Percentiles rank a stretch among this genome's conserved stretches.
Evolutionary conservation across 805 yeast genomes (phyloP).

Genomic region (Wickerhamomyces sydowiorum): DNA sequence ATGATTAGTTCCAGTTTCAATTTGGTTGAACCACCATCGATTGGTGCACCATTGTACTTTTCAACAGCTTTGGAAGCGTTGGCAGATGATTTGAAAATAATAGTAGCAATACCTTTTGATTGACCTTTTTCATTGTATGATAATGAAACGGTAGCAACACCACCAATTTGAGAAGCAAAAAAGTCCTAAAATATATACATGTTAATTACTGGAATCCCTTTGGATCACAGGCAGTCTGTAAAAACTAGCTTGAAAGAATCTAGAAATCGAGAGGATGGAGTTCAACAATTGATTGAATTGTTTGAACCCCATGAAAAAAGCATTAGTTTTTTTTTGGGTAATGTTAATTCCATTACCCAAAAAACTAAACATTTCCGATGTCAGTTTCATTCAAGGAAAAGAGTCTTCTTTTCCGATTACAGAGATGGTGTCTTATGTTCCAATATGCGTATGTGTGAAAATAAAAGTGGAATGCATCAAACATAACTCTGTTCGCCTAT

Average conservation of each 20-base stretch:
- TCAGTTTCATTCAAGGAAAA: neutral
- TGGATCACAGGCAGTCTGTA: too few relatives aligned
- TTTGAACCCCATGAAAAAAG: too few relatives aligned
- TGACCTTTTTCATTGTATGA: constrained; percentile 84
- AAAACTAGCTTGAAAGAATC: neutral
- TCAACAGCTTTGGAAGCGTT: constrained; percentile 75
- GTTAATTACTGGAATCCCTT: too few relatives aligned
- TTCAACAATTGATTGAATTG: too few relatives aligned
- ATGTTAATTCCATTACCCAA: too few relatives aligned
- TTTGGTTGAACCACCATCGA: constrained; percentile 77
- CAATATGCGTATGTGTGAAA: too few relatives aligned
- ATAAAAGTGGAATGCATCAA: too few relatives aligned
- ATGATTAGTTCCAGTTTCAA: constrained; percentile 77
- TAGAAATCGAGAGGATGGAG: neutral
- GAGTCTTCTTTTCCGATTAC: neutral
- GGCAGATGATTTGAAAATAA: constrained; percentile 63
- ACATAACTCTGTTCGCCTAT: too few relatives aligned
- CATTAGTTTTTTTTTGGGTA: too few relatives aligned
- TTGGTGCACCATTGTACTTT: constrained; percentile 87
- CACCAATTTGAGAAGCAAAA: constrained; percentile 83
- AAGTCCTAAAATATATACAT: constrained; percentile 55
- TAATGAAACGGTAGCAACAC: constrained; percentile 64
- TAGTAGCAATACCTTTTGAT: constrained; percentile 88
- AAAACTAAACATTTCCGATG: neutral
- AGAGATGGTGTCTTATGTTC: neutral